phyloP scores from a whole-genome alignment of 2,329 filamentous ascomycete genomes.

The Shiraia bambusicola region DNA sequence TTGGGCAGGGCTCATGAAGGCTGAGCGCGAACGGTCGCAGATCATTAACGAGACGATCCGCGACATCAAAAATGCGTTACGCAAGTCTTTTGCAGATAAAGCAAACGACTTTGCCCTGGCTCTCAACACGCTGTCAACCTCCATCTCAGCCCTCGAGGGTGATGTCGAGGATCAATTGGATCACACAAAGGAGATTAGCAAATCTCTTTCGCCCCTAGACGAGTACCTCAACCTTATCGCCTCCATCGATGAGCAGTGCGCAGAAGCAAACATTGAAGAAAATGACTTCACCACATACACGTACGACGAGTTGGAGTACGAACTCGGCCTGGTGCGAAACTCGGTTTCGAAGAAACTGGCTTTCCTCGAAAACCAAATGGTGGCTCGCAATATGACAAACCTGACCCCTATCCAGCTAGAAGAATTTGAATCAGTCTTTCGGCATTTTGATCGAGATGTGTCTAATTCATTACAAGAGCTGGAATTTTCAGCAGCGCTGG shows the following conservation, averaged over 20 bases:
- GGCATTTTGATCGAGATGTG: slow-evolving; percentile 93
- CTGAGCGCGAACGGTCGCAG: slow-evolving; percentile 86
- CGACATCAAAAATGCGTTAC: slow-evolving; percentile 95
- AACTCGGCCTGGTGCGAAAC: slow-evolving; percentile 85
- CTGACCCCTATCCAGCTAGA: slow-evolving; percentile 96
- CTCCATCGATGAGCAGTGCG: slow-evolving; percentile 81
- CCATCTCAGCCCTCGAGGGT: slow-evolving; percentile 94
- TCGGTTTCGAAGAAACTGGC: slow-evolving; percentile 94
- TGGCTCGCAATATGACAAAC: slow-evolving; percentile 98
- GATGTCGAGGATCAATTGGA: slow-evolving; percentile 92
- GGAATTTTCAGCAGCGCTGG: slow-evolving; percentile 92
- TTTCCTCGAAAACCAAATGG: slow-evolving; percentile 98
- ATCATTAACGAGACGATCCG: slow-evolving; percentile 97
- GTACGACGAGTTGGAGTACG: slow-evolving; percentile 93
- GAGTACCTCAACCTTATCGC: slow-evolving; percentile 87
- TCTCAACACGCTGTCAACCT: slow-evolving; percentile 89
- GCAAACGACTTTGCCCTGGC: slow-evolving; percentile 97
- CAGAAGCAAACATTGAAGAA: slow-evolving; percentile 97
- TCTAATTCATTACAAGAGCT: slow-evolving; percentile 89
- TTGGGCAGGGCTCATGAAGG: slow-evolving; percentile 76
- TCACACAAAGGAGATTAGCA: slow-evolving; percentile 81
- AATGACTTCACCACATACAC: slow-evolving; percentile 99
- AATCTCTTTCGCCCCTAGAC: slow-evolving; percentile 85
- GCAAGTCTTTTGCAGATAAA: slow-evolving; percentile 93
- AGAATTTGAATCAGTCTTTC: slow-evolving; percentile 97